phyloP scores from a whole-genome alignment of 148 eudicot genomes.

The Cornus controversa region DNA sequence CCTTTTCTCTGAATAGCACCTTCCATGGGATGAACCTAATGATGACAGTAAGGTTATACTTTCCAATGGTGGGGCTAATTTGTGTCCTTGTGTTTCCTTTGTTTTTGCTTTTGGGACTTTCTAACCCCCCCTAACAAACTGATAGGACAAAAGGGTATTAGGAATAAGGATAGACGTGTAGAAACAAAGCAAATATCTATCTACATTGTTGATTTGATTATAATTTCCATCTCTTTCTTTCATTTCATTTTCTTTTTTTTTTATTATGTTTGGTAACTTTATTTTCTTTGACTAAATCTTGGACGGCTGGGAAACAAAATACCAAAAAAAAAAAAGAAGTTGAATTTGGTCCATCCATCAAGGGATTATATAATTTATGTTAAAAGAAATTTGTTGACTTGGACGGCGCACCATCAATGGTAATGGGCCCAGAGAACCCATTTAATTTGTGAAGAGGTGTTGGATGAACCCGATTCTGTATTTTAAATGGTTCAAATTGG shows the following conservation, averaged over 20 bases:
- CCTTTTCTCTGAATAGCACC: no score
- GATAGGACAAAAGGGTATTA: background rate
- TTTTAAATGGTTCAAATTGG: no score
- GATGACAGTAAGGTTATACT: background rate
- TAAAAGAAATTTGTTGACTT: background rate
- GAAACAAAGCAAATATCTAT: slow-evolving; percentile 14
- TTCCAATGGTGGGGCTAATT: slow-evolving; percentile 15
- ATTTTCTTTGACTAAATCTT: slow-evolving; percentile 10
- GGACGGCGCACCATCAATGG: slow-evolving; percentile 3
- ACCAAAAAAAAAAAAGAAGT: background rate
- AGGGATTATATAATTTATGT: background rate
- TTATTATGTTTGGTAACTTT: background rate
- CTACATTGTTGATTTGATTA: background rate
- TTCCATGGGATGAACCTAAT: background rate
- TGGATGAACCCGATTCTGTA: background rate
- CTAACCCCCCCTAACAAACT: background rate
- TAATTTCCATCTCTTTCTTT: background rate
- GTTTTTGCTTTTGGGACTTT: slow-evolving; percentile 6
- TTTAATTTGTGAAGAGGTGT: slow-evolving; percentile 3
- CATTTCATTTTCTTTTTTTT: background rate
- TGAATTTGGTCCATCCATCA: slow-evolving; percentile 13
- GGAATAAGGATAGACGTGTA: background rate
- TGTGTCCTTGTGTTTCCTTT: slow-evolving; percentile 7
- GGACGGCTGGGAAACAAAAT: slow-evolving; percentile 11
- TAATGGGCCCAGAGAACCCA: background rate